These are phyloP conservation scores for Epichloe typhina DNA, from an alignment of 2,329 filamentous ascomycete genomes.

Conservation along the genomic window DNA sequence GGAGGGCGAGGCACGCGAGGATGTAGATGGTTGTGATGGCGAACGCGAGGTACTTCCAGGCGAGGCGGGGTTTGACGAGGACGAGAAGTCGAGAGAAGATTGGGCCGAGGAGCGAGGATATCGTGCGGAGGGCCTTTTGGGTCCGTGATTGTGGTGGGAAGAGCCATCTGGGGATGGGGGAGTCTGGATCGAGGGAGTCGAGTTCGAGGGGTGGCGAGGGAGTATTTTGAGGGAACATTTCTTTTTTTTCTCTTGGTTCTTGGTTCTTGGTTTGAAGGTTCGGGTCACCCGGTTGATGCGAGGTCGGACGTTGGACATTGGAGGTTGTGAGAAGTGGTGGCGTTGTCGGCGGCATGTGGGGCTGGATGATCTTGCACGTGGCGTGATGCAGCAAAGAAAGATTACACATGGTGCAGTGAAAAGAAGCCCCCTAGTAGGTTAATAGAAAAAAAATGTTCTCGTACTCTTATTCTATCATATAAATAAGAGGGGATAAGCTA, in stretches of 20 bases:
- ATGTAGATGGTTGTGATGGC: constrained; percentile 16
- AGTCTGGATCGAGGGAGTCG: constrained; percentile 4
- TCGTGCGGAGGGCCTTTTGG: not conserved
- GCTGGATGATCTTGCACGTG: not conserved
- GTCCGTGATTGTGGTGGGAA: not conserved
- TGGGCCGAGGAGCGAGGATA: not conserved
- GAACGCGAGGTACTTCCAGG: not conserved
- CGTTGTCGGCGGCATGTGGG: not conserved
- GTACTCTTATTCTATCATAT: no score
- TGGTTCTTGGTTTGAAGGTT: not conserved
- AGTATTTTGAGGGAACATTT: not conserved
- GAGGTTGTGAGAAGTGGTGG: not conserved
- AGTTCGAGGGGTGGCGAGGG: constrained; percentile 1
- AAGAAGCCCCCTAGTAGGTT: no score
- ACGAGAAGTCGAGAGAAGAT: not conserved
- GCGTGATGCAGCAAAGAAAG: no score
- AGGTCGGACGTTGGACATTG: not conserved
- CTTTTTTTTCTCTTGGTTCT: no score
- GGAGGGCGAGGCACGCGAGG: constrained; percentile 25
- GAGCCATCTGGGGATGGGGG: constrained; percentile 4
- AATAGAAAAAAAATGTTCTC: no score
- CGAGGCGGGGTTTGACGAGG: not conserved
- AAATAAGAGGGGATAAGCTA: no score
- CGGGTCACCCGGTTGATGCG: not conserved
- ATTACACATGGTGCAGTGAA: no score